Evolutionary conservation across 495 filamentous ascomycete species (phyloP), one percentile per base, ranked within the genome.

Genomic region (Aspergillus ostianus): DNA sequence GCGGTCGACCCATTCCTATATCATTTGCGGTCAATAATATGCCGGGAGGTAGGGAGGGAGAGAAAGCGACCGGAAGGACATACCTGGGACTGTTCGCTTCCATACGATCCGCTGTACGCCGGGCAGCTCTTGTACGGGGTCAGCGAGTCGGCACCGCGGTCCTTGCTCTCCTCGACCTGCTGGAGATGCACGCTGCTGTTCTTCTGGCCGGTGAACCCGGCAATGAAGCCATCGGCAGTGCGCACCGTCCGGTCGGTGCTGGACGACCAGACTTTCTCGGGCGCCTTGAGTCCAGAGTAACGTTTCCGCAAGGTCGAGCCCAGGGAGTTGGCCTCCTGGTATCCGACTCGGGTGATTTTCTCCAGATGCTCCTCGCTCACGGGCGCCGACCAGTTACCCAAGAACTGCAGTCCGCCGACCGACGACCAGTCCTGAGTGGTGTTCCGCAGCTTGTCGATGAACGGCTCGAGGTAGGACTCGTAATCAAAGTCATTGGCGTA

Each of bases 401-500:
- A 26, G 26, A 67, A 67, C 15, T 41, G 23, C 13, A 67, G 59
- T 8, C 49, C 27, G 29, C 30, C 55, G 17, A 61, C 59, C 17
- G 17, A 10, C 3, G 52, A 32, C 64, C 64, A 67, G 49, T 61
- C 19, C 18, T 64, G 61, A 6, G 61, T 47, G 13, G 58, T 62
- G 46, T 67, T 64, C 9, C 50, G 56, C 36, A 67, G 53, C 41
- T 67, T 67, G 45, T 64, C n/a, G 27, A 67, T 36, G 12, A 67
- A 67, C 1, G 64, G 64, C 55, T 61, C 63, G 18, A 68, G 51
- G 48, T 65, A 68, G 0, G 63, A 53, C 44, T 65, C 63, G 51
- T 65, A 68, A 29, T 68, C 66, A 50, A 68, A 68, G 47, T 68
- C 66, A 53, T 68, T 68, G 56, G 63, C 60, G 58, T 68, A 68